Evolutionary conservation across 148 eudicot genomes (phyloP), one percentile per base, ranked within the genome.

Genomic region (Vaccinium macrocarpon): DNA sequence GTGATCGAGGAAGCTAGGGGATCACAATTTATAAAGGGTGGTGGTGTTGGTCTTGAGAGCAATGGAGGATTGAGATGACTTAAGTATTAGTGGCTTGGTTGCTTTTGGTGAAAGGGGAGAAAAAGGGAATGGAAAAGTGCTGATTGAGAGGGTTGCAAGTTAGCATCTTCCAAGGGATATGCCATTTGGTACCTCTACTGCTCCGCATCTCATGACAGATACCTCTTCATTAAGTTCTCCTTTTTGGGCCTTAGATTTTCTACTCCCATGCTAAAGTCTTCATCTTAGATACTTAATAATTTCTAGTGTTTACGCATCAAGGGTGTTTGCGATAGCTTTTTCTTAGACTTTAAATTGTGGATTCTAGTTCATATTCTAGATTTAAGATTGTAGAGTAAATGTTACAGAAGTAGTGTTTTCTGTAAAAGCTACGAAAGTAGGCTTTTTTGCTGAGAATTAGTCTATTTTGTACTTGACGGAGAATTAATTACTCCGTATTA

Each of bases 151-250:
- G 53, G 83, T 25, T 48, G 76, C 56, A 29, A 82, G 53, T 70
- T 42, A 82, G 89, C 85, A 87, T 87, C 87, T 87, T 84, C 85
- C 83, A 71, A 46, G 53, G 89, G 80, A 87, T 87, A 87, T 87
- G 75, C 89, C 85, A 81, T 19, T 77, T 76, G 84, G 86, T 79
- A 61, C 74, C 80, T 53, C 61, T 46, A 82, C 84, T 82, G 46
- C 55, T 79, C 78, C 48, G 53, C 86, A 84, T 52, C 46, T 78
- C 5, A 35, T 64, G 64, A 59, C 64, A 52, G 48, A 74, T 32
- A 3, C 77, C 77, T 32, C 25, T 66, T 78, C 48, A 10, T 56
- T 53, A 35, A 38, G 7, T 71, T 32, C 8, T 71, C 72, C 35
- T 66, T 71, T 71, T 35, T 35, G 1, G 9, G 21, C 76, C 10